phyloP scores from a whole-genome alignment of 2,329 filamentous ascomycete species.

The Microdochium paspali region DNA sequence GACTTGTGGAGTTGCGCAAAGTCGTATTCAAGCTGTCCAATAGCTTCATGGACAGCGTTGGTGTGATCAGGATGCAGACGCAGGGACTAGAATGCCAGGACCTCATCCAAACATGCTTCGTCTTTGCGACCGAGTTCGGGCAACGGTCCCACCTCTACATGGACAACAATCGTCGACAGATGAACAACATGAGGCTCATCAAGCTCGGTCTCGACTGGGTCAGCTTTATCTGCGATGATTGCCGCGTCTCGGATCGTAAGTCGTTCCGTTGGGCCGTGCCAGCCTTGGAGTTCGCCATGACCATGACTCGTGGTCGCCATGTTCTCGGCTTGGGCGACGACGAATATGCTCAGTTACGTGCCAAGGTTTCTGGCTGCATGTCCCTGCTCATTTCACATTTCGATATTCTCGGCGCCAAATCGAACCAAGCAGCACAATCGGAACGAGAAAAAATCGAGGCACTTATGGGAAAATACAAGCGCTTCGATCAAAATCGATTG shows the following conservation, averaged over 20 bases:
- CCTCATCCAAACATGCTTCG: constrained; percentile 93
- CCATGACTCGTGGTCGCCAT: constrained; percentile 88
- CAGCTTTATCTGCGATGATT: constrained; percentile 96
- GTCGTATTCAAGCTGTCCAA: constrained; percentile 95
- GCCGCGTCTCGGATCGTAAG: constrained; percentile 83
- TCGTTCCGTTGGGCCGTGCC: constrained; percentile 97
- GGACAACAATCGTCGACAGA: constrained; percentile 87
- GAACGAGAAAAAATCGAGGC: constrained; percentile 85
- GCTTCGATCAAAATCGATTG: constrained; percentile 65
- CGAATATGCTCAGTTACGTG: constrained; percentile 73
- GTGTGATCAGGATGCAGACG: constrained; percentile 82
- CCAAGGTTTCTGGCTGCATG: constrained; percentile 96
- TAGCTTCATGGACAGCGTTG: constrained; percentile 97
- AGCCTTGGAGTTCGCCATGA: constrained; percentile 93
- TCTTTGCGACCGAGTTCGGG: constrained; percentile 97
- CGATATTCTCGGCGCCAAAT: constrained; percentile 96
- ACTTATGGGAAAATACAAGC: constrained; percentile 63
- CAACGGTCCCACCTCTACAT: constrained; percentile 91
- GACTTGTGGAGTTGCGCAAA: constrained; percentile 88
- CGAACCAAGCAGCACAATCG: constrained; percentile 84
- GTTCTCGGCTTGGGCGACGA: constrained; percentile 84
- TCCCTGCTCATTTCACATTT: constrained; percentile 95
- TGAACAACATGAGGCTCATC: constrained; percentile 95
- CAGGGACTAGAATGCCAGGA: constrained; percentile 82
- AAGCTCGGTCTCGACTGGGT: constrained; percentile 95